phyloP scores from a whole-genome alignment of 768 basidiomycete species.

The Suillus discolor region DNA sequence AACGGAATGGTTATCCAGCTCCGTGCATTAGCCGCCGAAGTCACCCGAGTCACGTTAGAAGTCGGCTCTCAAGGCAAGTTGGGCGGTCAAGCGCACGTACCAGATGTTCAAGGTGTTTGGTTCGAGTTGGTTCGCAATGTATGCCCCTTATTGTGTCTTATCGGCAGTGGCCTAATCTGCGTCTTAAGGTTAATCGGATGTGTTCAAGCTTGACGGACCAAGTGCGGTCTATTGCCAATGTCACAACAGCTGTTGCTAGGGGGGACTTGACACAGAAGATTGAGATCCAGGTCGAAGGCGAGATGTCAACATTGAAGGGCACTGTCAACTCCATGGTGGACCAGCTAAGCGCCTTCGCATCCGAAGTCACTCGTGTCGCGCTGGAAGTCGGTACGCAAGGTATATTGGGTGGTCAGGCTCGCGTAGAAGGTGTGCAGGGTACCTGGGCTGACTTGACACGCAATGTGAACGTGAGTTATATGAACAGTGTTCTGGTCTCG shows the following conservation, averaged over 20 bases:
- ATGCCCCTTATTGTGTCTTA: constrained; percentile 22
- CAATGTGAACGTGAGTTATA: constrained; percentile 75
- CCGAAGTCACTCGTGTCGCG: constrained; percentile 81
- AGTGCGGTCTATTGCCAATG: constrained; percentile 82
- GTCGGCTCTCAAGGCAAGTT: constrained; percentile 89
- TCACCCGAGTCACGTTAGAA: constrained; percentile 82
- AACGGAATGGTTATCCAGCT: constrained; percentile 53
- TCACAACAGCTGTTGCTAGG: constrained; percentile 87
- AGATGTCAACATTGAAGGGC: constrained; percentile 82
- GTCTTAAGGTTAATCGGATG: constrained; percentile 70
- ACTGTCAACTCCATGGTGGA: constrained; percentile 97
- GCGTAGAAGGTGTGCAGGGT: constrained; percentile 88
- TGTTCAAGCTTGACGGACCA: constrained; percentile 78
- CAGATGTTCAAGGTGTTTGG: constrained; percentile 93
- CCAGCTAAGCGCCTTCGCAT: constrained; percentile 83
- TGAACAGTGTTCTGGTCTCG: neutral
- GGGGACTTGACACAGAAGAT: constrained; percentile 94
- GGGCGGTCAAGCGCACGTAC: constrained; percentile 86
- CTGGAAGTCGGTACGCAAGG: constrained; percentile 91
- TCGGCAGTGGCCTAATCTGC: constrained; percentile 7
- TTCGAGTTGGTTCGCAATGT: constrained; percentile 79
- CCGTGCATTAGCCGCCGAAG: constrained; percentile 76
- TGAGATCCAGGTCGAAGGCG: constrained; percentile 85
- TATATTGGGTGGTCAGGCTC: constrained; percentile 88
- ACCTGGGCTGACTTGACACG: constrained; percentile 91